Conservation (phyloP, 108 stramenopile species). For the Schizochytrium sp. region DNA sequence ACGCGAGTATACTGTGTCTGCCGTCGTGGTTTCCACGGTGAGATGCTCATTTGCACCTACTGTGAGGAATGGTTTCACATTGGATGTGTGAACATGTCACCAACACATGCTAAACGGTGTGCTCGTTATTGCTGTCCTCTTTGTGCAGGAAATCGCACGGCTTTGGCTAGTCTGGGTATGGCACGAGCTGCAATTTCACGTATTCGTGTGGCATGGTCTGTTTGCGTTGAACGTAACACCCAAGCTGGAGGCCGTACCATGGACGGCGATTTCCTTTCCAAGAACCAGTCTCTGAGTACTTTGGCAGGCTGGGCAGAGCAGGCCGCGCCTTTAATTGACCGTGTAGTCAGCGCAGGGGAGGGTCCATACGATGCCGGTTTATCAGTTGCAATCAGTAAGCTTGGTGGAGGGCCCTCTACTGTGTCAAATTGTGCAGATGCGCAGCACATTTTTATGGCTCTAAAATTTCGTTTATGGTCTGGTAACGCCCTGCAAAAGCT, state of each 20-base stretch:
- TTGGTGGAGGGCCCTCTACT: neutral
- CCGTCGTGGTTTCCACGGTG: neutral
- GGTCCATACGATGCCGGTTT: neutral
- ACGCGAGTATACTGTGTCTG: constrained; percentile 47
- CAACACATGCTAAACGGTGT: neutral
- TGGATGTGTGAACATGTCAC: neutral
- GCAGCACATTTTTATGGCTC: too few species aligned
- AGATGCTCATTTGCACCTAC: constrained; percentile 20
- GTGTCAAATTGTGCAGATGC: neutral
- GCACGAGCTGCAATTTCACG: neutral
- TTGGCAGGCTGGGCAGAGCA: neutral
- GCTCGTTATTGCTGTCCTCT: constrained; percentile 13
- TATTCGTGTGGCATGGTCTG: neutral
- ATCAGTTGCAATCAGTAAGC: neutral
- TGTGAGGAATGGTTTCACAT: constrained; percentile 55
- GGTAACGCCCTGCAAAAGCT: too few species aligned
- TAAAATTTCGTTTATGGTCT: too few species aligned
- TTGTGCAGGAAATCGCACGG: neutral
- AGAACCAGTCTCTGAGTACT: neutral
- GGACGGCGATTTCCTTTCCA: neutral
- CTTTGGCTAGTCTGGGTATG: neutral
- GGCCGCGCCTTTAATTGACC: neutral
- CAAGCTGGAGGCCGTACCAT: neutral
- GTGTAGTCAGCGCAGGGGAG: neutral
- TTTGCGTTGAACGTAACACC: neutral